Evolutionary conservation across 345 rosid genomes (phyloP).

Genomic region (Sonneratia caseolaris): DNA sequence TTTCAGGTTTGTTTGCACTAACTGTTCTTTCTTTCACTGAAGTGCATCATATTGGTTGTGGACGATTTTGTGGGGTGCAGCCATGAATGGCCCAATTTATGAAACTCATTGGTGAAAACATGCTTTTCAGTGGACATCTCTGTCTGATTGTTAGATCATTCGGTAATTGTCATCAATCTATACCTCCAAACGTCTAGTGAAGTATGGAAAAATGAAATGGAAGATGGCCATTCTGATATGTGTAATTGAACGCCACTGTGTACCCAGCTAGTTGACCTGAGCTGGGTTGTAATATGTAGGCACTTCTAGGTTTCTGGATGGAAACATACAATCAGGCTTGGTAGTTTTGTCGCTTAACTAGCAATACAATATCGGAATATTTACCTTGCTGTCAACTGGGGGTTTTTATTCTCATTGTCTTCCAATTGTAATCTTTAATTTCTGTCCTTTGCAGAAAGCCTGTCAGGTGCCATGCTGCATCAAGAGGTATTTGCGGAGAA

Average conservation of each 20-base stretch:
- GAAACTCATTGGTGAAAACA: background rate
- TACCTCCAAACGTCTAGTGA: background rate
- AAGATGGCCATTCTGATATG: background rate
- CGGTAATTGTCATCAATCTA: background rate
- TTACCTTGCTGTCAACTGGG: background rate
- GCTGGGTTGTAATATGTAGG: background rate
- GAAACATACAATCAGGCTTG: background rate
- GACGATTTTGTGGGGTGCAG: background rate
- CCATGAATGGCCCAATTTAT: background rate
- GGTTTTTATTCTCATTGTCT: background rate
- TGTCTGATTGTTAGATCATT: background rate
- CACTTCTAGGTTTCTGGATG: background rate
- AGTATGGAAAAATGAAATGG: background rate
- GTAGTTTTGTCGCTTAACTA: background rate
- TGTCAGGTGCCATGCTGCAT: conserved; percentile 51
- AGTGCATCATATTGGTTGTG: background rate
- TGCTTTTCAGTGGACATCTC: background rate
- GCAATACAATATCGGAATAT: too few species aligned
- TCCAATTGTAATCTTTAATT: background rate
- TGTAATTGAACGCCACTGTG: background rate
- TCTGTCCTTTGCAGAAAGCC: conserved; percentile 42
- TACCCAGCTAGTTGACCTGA: background rate
- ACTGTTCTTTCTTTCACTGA: background rate
- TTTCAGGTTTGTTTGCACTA: conserved; percentile 37
- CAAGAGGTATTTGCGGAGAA: conserved; percentile 48